Percentiles rank a stretch among this genome's conserved stretches.
Evolutionary conservation across 176 grass and related monocot species (phyloP).

Genomic region (Puccinellia tenuiflora): DNA sequence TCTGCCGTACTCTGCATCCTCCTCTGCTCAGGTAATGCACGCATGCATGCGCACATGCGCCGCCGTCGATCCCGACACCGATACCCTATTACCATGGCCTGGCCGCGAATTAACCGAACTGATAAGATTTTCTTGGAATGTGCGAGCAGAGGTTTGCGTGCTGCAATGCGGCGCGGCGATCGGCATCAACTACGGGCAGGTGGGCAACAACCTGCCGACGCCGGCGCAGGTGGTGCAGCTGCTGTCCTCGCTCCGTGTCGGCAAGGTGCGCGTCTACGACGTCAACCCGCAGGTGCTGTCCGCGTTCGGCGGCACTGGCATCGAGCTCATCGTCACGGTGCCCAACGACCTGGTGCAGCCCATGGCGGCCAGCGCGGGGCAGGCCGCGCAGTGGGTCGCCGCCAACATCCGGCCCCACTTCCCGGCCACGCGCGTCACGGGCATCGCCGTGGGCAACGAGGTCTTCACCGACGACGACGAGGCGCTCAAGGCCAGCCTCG

Average conservation of each 20-base stretch:
- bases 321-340: conserved; percentile 83
- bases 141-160: conserved; percentile 38
- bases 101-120: background rate
- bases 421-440: conserved; percentile 72
- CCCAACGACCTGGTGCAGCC: conserved; percentile 63
- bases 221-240: conserved; percentile 56
- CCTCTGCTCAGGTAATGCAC: conserved; percentile 52
- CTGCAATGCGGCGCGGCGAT: conserved; percentile 30
- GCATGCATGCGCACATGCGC: background rate
- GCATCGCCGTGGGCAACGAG: conserved; percentile 90
- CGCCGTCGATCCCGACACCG: background rate
- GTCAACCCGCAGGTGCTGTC: conserved; percentile 72
- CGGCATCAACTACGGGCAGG: conserved; percentile 98
- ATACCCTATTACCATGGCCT: too few species aligned
- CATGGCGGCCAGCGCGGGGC: conserved; percentile 33
- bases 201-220: conserved; percentile 72
- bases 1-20: conserved; percentile 43
- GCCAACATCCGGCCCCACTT: conserved; percentile 62
- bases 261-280: conserved; percentile 88
- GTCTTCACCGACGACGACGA: conserved; percentile 65
- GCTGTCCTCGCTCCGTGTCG: conserved; percentile 53
- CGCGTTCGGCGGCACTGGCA: conserved; percentile 60
- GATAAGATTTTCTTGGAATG: background rate
- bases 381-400: conserved; percentile 62
- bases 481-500: conserved; percentile 64